A percentile compares a stretch with the other conserved stretches of the same genome.
Conservation (phyloP, 805 yeast genomes). For the Sporopachydermia quercuum region DNA sequence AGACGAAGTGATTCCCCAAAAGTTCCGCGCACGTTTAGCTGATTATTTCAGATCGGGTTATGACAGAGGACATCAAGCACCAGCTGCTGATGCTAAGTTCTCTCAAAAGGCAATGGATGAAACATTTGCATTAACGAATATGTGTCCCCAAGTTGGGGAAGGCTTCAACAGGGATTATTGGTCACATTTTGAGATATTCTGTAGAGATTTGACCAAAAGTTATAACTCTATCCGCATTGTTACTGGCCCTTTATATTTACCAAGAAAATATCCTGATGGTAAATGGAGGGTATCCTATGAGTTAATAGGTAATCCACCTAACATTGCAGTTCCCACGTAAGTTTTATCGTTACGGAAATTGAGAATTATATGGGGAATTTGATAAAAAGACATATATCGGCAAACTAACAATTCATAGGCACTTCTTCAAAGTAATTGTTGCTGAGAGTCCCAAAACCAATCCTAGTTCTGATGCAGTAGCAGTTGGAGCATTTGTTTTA, state of each 20-base stretch:
- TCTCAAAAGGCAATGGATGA: slow-evolving; percentile 89
- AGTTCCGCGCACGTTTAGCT: slow-evolving; percentile 59
- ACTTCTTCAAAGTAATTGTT: slow-evolving; percentile 80
- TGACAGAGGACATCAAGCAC: slow-evolving; percentile 95
- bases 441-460: slow-evolving; percentile 47
- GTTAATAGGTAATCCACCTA: slow-evolving; percentile 93
- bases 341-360: background rate
- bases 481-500: slow-evolving; percentile 85
- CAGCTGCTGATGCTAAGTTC: slow-evolving; percentile 94
- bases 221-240: slow-evolving; percentile 71
- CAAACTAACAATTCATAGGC: slow-evolving; percentile 18
- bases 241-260: slow-evolving; percentile 89
- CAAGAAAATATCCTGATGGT: slow-evolving; percentile 67
- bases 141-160: slow-evolving; percentile 94
- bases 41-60: slow-evolving; percentile 93
- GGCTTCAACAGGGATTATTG: slow-evolving; percentile 96
- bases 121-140: slow-evolving; percentile 78
- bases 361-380: too few species aligned
- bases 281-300: slow-evolving; percentile 78
- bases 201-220: slow-evolving; percentile 55
- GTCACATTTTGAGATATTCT: slow-evolving; percentile 92
- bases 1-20: slow-evolving; percentile 66
- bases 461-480: slow-evolving; percentile 28
- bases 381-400: background rate
- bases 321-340: slow-evolving; percentile 82